Evolutionary conservation across 2,329 filamentous ascomycete species (phyloP).

Genomic region (Pestalotiopsis sp.): DNA sequence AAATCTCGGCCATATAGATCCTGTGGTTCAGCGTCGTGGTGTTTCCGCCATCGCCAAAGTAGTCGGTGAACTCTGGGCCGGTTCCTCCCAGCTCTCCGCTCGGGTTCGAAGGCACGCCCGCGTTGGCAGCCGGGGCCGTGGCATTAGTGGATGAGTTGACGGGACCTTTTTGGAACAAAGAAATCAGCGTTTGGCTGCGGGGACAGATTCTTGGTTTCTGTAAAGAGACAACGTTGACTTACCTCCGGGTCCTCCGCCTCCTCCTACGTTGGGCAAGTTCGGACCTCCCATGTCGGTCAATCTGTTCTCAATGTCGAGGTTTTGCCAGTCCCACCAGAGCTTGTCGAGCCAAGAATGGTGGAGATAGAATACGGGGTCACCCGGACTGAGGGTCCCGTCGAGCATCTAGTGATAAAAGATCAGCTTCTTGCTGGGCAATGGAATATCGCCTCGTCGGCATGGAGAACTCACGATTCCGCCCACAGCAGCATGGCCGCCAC

Average conservation of each 20-base stretch:
- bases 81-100: background rate
- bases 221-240: background rate
- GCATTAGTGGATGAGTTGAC: background rate
- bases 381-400: conserved; percentile 20
- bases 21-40: conserved; percentile 4
- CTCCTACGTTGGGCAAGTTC: conserved; percentile 17
- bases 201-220: too few relatives aligned
- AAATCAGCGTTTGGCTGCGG: background rate
- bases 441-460: background rate
- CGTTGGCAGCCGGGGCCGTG: background rate
- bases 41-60: conserved; percentile 15
- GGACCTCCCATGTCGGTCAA: conserved; percentile 25
- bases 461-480: conserved; percentile 16
- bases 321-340: conserved; percentile 33
- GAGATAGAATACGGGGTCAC: conserved; percentile 39
- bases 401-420: conserved; percentile 12
- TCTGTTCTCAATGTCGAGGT: conserved; percentile 21
- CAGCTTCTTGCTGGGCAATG: background rate
- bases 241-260: background rate
- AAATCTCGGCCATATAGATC: conserved; percentile 9
- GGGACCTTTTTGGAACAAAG: background rate
- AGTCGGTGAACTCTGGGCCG: conserved; percentile 17
- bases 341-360: conserved; percentile 32
- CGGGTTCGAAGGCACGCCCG: background rate
- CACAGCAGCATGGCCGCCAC: conserved; percentile 24